These are phyloP conservation scores for Hydrangea macrophylla DNA, from an alignment of 148 eudicot species.

Conservation along the genomic window DNA sequence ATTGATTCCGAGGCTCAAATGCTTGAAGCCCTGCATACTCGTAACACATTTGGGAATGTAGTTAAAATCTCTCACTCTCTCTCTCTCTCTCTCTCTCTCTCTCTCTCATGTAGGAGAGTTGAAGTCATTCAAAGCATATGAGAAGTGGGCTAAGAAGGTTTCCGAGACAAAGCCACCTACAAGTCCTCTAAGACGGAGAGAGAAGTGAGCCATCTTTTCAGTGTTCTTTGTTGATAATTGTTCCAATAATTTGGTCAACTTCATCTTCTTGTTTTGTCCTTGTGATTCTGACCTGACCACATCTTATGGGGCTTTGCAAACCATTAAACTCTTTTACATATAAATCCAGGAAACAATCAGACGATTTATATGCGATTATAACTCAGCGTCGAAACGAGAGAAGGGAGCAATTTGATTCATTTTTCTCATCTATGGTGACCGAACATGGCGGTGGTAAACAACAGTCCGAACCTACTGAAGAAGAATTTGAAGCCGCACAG, in stretches of 20 bases:
- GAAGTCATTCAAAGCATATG: constrained; percentile 73
- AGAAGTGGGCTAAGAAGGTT: constrained; percentile 81
- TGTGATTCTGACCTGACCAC: not conserved
- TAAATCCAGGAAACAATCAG: constrained; percentile 63
- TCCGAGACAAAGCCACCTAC: constrained; percentile 86
- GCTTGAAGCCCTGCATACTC: not conserved
- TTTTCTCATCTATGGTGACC: constrained; percentile 67
- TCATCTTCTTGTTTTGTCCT: not conserved
- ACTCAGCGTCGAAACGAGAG: constrained; percentile 66
- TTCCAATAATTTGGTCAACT: not conserved
- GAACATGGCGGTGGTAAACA: constrained; percentile 60
- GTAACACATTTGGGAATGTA: not conserved
- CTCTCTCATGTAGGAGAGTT: constrained; percentile 50
- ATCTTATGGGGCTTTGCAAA: no score
- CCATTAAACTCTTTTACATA: constrained; percentile 18
- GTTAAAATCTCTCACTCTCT: not conserved
- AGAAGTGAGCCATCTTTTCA: constrained; percentile 41
- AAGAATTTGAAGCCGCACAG: constrained; percentile 83
- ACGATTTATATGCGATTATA: constrained; percentile 73
- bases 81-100: no score
- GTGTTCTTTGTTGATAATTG: not conserved
- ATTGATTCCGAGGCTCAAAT: not conserved
- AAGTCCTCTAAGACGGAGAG: constrained; percentile 60
- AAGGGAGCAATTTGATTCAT: constrained; percentile 68
- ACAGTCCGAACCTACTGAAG: constrained; percentile 70